phyloP scores from a whole-genome alignment of 2,329 filamentous ascomycete genomes.

The Exophiala dermatitidis region DNA sequence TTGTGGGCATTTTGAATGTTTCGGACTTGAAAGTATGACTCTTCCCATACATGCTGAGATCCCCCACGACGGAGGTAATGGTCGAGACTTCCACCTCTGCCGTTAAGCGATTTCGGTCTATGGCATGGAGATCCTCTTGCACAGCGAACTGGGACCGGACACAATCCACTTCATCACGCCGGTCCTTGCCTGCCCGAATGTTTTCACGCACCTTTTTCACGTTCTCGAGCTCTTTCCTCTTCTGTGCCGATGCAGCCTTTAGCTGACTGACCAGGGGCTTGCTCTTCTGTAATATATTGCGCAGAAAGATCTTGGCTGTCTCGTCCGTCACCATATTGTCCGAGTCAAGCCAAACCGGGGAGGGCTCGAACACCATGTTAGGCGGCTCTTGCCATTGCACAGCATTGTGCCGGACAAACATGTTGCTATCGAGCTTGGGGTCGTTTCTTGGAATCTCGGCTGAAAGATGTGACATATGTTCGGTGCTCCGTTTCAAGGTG shows the following conservation, averaged over 20 bases:
- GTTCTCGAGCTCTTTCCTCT: slow-evolving; percentile 74
- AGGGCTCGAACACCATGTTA: slow-evolving; percentile 84
- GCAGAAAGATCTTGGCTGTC: slow-evolving; percentile 76
- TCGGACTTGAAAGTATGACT: slow-evolving; percentile 99
- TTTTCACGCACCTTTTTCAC: slow-evolving; percentile 66
- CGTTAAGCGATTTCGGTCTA: slow-evolving; percentile 75
- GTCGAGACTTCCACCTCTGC: slow-evolving; percentile 90
- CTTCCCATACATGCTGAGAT: slow-evolving; percentile 83
- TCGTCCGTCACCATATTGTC: slow-evolving; percentile 80
- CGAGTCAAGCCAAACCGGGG: slow-evolving; percentile 95
- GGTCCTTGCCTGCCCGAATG: slow-evolving; percentile 75
- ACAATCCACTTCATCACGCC: slow-evolving; percentile 79
- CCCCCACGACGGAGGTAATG: slow-evolving; percentile 83
- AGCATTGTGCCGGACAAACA: slow-evolving; percentile 94
- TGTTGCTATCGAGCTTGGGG: slow-evolving; percentile 86
- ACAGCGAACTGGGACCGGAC: slow-evolving; percentile 75
- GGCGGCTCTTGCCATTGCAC: slow-evolving; percentile 72
- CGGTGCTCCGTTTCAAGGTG: slow-evolving; percentile 67
- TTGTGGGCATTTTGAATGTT: slow-evolving; percentile 98
- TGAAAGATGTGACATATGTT: slow-evolving; percentile 63
- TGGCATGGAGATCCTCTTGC: slow-evolving; percentile 76
- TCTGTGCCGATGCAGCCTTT: slow-evolving; percentile 75
- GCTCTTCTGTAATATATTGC: slow-evolving; percentile 85
- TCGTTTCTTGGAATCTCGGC: slow-evolving; percentile 81
- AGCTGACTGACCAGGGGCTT: slow-evolving; percentile 76